Evolutionary conservation across 2,329 filamentous ascomycete genomes (phyloP).

Genomic region (Claviceps sp.): DNA sequence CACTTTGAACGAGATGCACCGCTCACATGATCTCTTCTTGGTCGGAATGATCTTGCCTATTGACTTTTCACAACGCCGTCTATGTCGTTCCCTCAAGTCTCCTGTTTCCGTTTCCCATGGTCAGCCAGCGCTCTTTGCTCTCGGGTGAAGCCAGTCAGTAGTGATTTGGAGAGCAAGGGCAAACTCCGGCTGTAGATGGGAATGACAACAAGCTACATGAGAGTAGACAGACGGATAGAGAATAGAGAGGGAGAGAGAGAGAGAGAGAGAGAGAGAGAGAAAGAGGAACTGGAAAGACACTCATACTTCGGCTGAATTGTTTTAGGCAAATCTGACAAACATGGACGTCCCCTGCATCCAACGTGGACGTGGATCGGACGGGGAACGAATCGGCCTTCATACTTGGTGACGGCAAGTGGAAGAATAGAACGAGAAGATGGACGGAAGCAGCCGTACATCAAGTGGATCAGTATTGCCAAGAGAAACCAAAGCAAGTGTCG

Average conservation of each 20-base stretch:
- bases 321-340: constrained; percentile 8
- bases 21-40: constrained; percentile 7
- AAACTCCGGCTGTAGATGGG: neutral
- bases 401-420: neutral
- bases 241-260: no score
- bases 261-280: neutral
- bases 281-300: neutral
- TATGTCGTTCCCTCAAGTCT: constrained; percentile 6
- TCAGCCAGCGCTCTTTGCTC: neutral
- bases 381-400: constrained; percentile 4
- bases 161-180: neutral
- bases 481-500: neutral
- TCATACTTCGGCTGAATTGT: constrained; percentile 6
- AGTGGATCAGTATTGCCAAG: neutral
- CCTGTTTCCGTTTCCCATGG: neutral
- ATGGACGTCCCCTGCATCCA: constrained; percentile 4
- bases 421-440: neutral
- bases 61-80: constrained; percentile 6
- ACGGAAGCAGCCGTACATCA: neutral
- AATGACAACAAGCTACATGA: no score
- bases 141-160: neutral
- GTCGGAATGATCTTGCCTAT: constrained; percentile 7
- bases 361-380: constrained; percentile 2
- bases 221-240: neutral
- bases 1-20: constrained; percentile 8